Evolutionary conservation across 805 yeast genomes (phyloP), one percentile per base, ranked within the genome.

Genomic region (Crinitomyces ghanaensis): DNA sequence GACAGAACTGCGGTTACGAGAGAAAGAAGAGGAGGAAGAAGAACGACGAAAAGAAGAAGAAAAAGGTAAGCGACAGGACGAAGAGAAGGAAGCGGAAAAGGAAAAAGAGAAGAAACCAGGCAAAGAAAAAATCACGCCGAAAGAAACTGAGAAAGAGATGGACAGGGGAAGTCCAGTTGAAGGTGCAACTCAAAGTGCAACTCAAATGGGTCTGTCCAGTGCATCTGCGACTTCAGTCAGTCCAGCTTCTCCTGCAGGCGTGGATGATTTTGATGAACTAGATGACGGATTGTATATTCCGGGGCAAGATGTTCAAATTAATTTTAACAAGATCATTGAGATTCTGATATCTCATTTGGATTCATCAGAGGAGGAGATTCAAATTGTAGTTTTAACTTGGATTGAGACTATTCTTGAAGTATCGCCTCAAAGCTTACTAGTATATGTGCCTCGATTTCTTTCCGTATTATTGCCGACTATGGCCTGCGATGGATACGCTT

Each of bases 361-460:
- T 40, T 72, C 77, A 2, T 66, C 79, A 1, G 84, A 75, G 39
- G 72, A 70, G 28, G 82, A 82, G 45, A 80, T 86, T 28, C 93
- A 83, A 53, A 55, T 76, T 20, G 81, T 80, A 3, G 83, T 83
- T 0, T 61, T 88, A 31, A 72, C 74, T 30, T 91, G 98, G 98
- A 58, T 91, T 11, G 75, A 72, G 35, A 74, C 75, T 12, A 62
- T 91, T 21, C 57, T 91, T 17, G 72, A 70, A 11, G 72, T 81
- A 12, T 74, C 88, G 0, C 88, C 96, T 1, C 63, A 66, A 25
- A 79, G 86, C 29, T 76, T 88, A 40, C 62, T 80, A 17, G 72
- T 77, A 16, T 77, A 72, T 38, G 67, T 83, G 33, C 84, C 95
- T 2, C 77, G 81, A 35, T 63, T 88, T 25, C 61, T 88, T 11